A percentile compares a stretch with the other conserved stretches of the same genome.
phyloP scores from a whole-genome alignment of 2,329 filamentous ascomycete genomes.

The Pseudomassariella vexata region DNA sequence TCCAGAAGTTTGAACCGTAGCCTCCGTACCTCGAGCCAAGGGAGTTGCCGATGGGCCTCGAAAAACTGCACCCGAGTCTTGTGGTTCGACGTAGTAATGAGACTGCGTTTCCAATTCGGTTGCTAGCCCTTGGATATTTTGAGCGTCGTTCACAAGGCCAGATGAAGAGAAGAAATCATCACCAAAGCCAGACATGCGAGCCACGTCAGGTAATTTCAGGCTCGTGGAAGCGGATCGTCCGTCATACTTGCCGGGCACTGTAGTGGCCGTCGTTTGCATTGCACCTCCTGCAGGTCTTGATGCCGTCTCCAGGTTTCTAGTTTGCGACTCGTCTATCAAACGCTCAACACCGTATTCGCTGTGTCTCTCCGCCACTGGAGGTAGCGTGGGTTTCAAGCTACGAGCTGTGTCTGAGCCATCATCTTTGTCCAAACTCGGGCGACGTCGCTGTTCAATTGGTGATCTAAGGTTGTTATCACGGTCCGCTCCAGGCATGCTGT shows the following conservation, averaged over 20 bases:
- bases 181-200: slow-evolving; percentile 55
- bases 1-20: too few species aligned
- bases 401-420: slow-evolving; percentile 29
- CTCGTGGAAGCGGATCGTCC: too few species aligned
- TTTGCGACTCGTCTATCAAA: slow-evolving; percentile 16
- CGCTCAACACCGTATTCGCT: slow-evolving; percentile 53
- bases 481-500: slow-evolving; percentile 33
- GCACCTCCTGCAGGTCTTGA: too few species aligned
- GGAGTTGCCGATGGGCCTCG: too few species aligned
- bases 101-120: slow-evolving; percentile 2
- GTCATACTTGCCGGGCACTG: too few species aligned
- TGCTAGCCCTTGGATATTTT: too few species aligned
- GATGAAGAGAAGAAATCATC: slow-evolving; percentile 47
- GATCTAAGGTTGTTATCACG: slow-evolving; percentile 15
- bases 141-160: background rate
- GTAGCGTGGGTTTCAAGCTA: slow-evolving; percentile 34
- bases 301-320: background rate
- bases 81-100: slow-evolving; percentile 1
- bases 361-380: slow-evolving; percentile 52
- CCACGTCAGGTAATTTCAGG: slow-evolving; percentile 52
- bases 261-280: too few species aligned
- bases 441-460: slow-evolving; percentile 17
- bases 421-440: slow-evolving; percentile 22
- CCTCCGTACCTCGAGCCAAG: too few species aligned
- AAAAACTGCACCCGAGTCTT: too few species aligned